Evolutionary conservation across 2,329 filamentous ascomycete species (phyloP), one percentile per base, ranked within the genome.

Genomic region (Claviceps humidiphila): DNA sequence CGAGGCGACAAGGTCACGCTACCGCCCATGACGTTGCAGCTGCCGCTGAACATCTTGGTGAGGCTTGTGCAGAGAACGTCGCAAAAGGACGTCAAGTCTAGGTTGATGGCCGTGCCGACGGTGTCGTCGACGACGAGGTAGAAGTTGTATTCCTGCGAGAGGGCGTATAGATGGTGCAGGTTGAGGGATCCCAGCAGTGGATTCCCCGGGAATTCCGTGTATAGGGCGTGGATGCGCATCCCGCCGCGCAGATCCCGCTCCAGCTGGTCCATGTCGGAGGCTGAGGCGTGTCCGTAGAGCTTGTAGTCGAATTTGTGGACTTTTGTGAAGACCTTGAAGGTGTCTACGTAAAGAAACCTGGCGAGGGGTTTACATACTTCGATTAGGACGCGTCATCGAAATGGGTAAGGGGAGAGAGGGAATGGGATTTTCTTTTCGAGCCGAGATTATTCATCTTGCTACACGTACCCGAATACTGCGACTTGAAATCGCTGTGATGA

Each of bases 1-100:
- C 62, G 57, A 0, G 74, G 73, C 52, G 74, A 74, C 34, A 78
- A 59, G 17, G 71, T 64, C 9, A 67, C 56, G 53, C 70, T 71
- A 9, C 71, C 76, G 22, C 65, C 75, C 68, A 79, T 74, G 45
- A 76, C 72, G 55, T 81, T 73, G 26, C 74, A 72, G 54, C 71
- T 72, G 4, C 78, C 78, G 51, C 68, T 76, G 57, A 81, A 80
- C 17, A 70, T 69, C 58, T 80, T 80, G 4, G 76, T 79, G 26
- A 80, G 62, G 38, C 69, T 73, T 1, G 72, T 73, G n/a, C 75
- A 60, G 20, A 80, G 52, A 0, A 76, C 61, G 56, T 81, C 76
- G 9, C 72, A 73, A 0, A 66, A 66, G 0, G 63, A 59, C 1
- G 75, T 58, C 16, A 80, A 56, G 56, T 76, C 66, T 44, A 75